A percentile compares a stretch with the other conserved stretches of the same genome.
Evolutionary conservation across 768 basidiomycete species (phyloP).

Genomic region (Paxillus ammoniavirescens): DNA sequence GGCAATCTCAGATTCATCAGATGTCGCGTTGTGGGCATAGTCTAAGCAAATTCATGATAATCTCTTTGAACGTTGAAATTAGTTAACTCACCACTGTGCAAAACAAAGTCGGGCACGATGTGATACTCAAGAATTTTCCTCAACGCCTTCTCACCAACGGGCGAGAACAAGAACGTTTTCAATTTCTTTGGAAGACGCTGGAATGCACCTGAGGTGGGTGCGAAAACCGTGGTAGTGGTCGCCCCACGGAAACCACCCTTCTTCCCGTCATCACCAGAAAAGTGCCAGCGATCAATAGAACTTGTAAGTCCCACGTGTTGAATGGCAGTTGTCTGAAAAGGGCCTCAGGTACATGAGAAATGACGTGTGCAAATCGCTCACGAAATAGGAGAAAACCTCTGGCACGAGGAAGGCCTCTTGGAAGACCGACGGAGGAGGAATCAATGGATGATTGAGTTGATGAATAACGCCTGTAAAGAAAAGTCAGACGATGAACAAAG

Average conservation of each 20-base stretch:
- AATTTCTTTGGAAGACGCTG: slow-evolving; percentile 48
- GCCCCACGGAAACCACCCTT: slow-evolving; percentile 44
- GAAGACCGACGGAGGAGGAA: slow-evolving; percentile 54
- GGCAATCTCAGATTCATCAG: neutral
- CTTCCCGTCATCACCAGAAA: slow-evolving; percentile 33
- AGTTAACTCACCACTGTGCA: slow-evolving; percentile 46
- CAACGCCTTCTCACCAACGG: slow-evolving; percentile 49
- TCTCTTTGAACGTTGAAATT: neutral
- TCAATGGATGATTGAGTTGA: slow-evolving; percentile 50
- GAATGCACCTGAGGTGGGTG: slow-evolving; percentile 51
- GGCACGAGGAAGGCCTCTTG: slow-evolving; percentile 44
- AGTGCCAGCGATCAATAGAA: slow-evolving; percentile 45
- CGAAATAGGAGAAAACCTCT: slow-evolving; percentile 47
- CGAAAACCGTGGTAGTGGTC: slow-evolving; percentile 52
- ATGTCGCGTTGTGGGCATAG: slow-evolving; percentile 11
- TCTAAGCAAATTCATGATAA: neutral
- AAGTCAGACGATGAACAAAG: neutral
- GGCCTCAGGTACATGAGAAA: neutral
- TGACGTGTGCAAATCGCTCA: slow-evolving; percentile 20
- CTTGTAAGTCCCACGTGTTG: slow-evolving; percentile 49
- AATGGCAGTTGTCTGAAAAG: slow-evolving; percentile 50
- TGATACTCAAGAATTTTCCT: slow-evolving; percentile 60
- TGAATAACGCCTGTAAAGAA: slow-evolving; percentile 45
- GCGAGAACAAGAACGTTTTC: slow-evolving; percentile 56
- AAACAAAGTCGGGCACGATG: slow-evolving; percentile 45